A percentile compares a stretch with the other conserved stretches of the same genome.
Conservation (phyloP, 179 eudicot species). For the Carnegiea gigantea region DNA sequence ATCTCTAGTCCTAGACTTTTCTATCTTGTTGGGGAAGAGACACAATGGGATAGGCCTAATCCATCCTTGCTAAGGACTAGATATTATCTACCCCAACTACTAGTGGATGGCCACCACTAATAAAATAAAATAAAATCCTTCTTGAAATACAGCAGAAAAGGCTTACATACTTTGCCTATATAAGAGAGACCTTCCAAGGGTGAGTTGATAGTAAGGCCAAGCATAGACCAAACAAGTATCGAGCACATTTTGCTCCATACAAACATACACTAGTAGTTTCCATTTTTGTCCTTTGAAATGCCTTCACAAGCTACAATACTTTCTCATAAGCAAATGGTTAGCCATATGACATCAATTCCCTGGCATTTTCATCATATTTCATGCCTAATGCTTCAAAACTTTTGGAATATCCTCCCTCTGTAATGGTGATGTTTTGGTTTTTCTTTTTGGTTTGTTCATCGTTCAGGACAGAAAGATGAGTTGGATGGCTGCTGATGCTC, state of each 20-base stretch:
- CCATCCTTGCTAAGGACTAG: conserved; percentile 28
- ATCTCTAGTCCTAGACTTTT: conserved; percentile 29
- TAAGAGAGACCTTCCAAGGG: conserved; percentile 28
- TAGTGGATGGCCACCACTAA: conserved; percentile 30
- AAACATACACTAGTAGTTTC: background rate
- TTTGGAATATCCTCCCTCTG: background rate
- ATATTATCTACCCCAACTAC: conserved; percentile 33
- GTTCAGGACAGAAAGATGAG: conserved; percentile 63
- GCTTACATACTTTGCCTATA: conserved; percentile 35
- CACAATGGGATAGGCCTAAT: conserved; percentile 32
- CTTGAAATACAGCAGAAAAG: conserved; percentile 27
- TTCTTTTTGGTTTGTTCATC: conserved; percentile 12
- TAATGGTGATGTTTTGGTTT: background rate
- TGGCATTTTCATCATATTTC: conserved; percentile 3
- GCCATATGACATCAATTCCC: background rate
- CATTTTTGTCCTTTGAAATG: background rate
- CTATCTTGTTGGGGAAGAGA: background rate
- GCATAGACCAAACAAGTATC: conserved; percentile 26
- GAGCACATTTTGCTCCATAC: background rate
- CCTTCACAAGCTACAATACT: background rate
- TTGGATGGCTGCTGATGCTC: conserved; percentile 57
- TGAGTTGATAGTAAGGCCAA: conserved; percentile 24
- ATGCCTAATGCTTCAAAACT: background rate
- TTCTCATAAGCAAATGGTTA: conserved; percentile 25
- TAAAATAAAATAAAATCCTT: background rate